Evolutionary conservation across 1,139 yeast species (phyloP).

Genomic region (Saccharomyces hybrid): DNA sequence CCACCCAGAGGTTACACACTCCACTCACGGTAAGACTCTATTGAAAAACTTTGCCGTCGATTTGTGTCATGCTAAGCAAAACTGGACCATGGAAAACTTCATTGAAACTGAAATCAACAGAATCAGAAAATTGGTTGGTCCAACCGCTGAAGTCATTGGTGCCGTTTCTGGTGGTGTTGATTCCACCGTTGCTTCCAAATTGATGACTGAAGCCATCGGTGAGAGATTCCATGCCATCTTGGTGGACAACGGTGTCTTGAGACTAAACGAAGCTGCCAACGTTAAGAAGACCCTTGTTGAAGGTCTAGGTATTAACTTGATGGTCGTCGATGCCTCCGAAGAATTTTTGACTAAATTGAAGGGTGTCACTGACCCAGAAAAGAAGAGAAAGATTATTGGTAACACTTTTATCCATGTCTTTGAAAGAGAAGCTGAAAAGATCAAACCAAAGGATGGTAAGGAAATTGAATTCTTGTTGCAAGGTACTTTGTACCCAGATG

Average conservation of each 20-base stretch:
- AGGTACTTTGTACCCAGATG: slow-evolving; percentile 85
- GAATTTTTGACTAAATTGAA: slow-evolving; percentile 77
- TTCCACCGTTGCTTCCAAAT: slow-evolving; percentile 97
- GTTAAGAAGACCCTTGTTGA: slow-evolving; percentile 85
- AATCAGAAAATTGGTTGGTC: slow-evolving; percentile 86
- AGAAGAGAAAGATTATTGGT: slow-evolving; percentile 97
- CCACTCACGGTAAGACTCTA: slow-evolving; percentile 79
- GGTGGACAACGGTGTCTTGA: slow-evolving; percentile 96
- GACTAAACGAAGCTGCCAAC: slow-evolving; percentile 81
- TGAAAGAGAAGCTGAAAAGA: slow-evolving; percentile 90
- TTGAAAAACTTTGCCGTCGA: slow-evolving; percentile 87
- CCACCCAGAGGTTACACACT: slow-evolving; percentile 99
- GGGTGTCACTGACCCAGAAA: slow-evolving; percentile 97
- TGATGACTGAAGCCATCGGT: slow-evolving; percentile 97
- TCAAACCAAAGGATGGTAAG: slow-evolving; percentile 81
- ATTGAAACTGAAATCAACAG: slow-evolving; percentile 93
- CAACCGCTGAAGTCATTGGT: slow-evolving; percentile 97
- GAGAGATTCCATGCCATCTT: slow-evolving; percentile 96
- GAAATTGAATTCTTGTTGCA: slow-evolving; percentile 90
- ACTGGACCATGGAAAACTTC: slow-evolving; percentile 98
- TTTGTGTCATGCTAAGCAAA: slow-evolving; percentile 77
- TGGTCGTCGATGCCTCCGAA: slow-evolving; percentile 90
- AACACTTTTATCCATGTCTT: slow-evolving; percentile 87
- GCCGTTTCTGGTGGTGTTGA: slow-evolving; percentile 99
- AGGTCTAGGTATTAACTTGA: slow-evolving; percentile 89